These are phyloP conservation scores for Sporothrix humicola DNA, from an alignment of 2,329 filamentous ascomycete genomes.

Conservation along the genomic window DNA sequence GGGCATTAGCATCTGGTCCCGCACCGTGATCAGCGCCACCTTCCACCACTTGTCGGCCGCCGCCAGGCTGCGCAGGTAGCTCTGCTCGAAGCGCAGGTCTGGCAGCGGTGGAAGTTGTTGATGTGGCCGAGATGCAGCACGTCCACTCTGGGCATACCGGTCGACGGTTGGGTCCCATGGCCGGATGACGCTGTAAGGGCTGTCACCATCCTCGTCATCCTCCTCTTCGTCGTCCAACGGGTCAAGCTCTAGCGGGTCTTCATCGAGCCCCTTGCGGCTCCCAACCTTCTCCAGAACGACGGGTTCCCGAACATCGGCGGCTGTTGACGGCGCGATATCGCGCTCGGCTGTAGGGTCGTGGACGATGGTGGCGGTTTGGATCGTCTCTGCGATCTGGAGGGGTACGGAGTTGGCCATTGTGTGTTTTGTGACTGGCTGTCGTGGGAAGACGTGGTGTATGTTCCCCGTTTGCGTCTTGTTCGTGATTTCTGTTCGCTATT, in stretches of 20 bases:
- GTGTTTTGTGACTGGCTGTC: background rate
- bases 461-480: slow-evolving; percentile 1
- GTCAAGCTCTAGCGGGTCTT: slow-evolving; percentile 57
- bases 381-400: slow-evolving; percentile 73
- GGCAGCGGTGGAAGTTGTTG: slow-evolving; percentile 69
- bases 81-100: slow-evolving; percentile 96
- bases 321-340: slow-evolving; percentile 81
- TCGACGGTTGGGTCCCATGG: slow-evolving; percentile 55
- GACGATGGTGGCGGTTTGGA: slow-evolving; percentile 82
- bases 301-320: slow-evolving; percentile 69
- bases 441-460: background rate
- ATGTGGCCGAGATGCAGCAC: slow-evolving; percentile 51
- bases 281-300: slow-evolving; percentile 49
- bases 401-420: slow-evolving; percentile 63
- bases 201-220: slow-evolving; percentile 52
- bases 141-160: slow-evolving; percentile 66
- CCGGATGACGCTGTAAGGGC: slow-evolving; percentile 69
- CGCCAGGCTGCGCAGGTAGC: slow-evolving; percentile 89
- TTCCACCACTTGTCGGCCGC: slow-evolving; percentile 79
- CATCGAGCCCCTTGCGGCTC: slow-evolving; percentile 43
- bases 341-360: slow-evolving; percentile 70
- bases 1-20: slow-evolving; percentile 91
- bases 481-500: background rate
- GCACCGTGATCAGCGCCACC: slow-evolving; percentile 80
- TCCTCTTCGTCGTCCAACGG: slow-evolving; percentile 44